Evolutionary conservation across 495 filamentous ascomycete genomes (phyloP).

Genomic region (Penicillium flavigenum): DNA sequence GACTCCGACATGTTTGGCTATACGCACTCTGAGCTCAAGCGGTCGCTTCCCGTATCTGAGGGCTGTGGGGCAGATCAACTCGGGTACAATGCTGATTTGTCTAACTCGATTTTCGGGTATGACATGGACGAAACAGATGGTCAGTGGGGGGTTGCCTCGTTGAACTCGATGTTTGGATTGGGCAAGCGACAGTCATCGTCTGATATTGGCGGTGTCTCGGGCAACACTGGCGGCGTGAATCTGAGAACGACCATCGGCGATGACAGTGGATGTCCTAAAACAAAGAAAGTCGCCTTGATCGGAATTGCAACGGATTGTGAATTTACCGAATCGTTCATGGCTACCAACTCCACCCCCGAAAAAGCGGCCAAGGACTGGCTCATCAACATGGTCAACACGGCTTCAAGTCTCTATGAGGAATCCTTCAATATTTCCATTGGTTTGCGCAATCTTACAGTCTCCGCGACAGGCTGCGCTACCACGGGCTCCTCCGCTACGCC

Average conservation of each 20-base stretch:
- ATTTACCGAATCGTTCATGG: slow-evolving; percentile 70
- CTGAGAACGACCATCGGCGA: slow-evolving; percentile 77
- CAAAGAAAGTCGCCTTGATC: slow-evolving; percentile 84
- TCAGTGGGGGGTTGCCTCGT: slow-evolving; percentile 53
- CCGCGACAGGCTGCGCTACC: slow-evolving; percentile 63
- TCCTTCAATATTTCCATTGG: slow-evolving; percentile 94
- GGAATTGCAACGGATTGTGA: slow-evolving; percentile 92
- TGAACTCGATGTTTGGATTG: slow-evolving; percentile 56
- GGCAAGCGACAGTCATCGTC: slow-evolving; percentile 46
- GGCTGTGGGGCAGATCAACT: slow-evolving; percentile 67
- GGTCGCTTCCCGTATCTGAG: slow-evolving; percentile 35
- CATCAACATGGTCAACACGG: slow-evolving; percentile 80
- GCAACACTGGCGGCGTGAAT: slow-evolving; percentile 83
- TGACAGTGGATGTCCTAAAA: slow-evolving; percentile 78
- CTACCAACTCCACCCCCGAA: slow-evolving; percentile 34
- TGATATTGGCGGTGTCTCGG: slow-evolving; percentile 54
- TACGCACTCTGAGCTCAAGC: slow-evolving; percentile 54
- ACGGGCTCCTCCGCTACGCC: slow-evolving; percentile 60
- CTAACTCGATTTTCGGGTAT: slow-evolving; percentile 60
- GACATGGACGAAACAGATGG: slow-evolving; percentile 41
- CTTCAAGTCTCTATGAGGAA: slow-evolving; percentile 81
- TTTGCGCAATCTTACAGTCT: slow-evolving; percentile 79
- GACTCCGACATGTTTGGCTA: slow-evolving; percentile 74
- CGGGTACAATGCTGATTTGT: slow-evolving; percentile 64
- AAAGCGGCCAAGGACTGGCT: slow-evolving; percentile 65